Evolutionary conservation across 2,329 filamentous ascomycete species (phyloP), one percentile per base, ranked within the genome.

Genomic region (Sporothrix brunneoviolacea): DNA sequence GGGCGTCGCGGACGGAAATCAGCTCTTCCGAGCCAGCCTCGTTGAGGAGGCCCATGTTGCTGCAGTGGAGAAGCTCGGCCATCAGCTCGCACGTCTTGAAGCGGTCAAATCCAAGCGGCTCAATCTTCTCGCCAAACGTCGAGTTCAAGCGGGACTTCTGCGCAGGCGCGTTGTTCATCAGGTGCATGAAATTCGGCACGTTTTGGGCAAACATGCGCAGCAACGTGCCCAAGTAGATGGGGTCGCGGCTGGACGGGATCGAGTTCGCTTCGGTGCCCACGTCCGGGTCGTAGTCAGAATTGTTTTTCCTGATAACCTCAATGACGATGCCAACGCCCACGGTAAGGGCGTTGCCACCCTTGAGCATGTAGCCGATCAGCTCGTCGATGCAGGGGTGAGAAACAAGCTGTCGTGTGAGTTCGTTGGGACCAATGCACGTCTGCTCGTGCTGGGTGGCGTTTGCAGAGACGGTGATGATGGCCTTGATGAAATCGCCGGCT

Each of bases 41-140:
- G 63, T 98, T 98, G 57, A 98, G 72, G 32, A 98, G 73, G 6
- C 88, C 91, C 93, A 98, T 98, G 65, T 98, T 98, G 66, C 91
- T 97, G 69, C 93, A 98, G 67, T 98, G 93, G 35, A 98, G 71
- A 39, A 98, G 74, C 68, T 98, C 93, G 1, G 93, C 93, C 93
- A 98, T 97, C 53, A 98, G 75, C 68, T 98, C 93, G 67, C 93
- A 98, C 0, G 93, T 97, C 74, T 98, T 98, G 75, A 98, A 98
- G 18, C 93, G 80, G 68, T 98, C 93, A 63, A 98, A 98, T 3
- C 93, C 93, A 9, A 98, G 77, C 4, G 93, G 91, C 66, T 97
- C 90, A 47, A 98, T 91, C 65, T 86, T 88, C 40, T 84, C 81
- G 47, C 91, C 91, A 72, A 95, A 98, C 0, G 93, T 93, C 3